Conservation (phyloP, 208 protist species). For the Lotmaria passim region DNA sequence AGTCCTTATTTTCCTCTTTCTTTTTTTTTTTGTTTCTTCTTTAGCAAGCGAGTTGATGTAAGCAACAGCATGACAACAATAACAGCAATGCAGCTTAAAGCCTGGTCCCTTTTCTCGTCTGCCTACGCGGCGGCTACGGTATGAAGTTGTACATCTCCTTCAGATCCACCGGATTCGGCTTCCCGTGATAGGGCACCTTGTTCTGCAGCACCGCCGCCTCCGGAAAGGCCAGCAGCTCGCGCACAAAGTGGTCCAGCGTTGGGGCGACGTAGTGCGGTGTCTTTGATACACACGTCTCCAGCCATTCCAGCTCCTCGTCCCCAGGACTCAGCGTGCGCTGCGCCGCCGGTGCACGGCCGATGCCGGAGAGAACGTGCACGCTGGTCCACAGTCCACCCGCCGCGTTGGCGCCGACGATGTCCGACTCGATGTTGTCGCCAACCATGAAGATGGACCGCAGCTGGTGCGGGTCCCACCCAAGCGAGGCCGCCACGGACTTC, state of each 20-base stretch:
- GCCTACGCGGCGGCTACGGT: background rate
- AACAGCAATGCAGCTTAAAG: too few species aligned
- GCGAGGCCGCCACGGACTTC: slow-evolving; percentile 26
- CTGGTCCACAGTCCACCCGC: slow-evolving; percentile 69
- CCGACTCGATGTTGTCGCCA: slow-evolving; percentile 87
- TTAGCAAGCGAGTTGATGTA: too few species aligned
- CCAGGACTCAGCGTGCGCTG: slow-evolving; percentile 56
- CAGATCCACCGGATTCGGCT: slow-evolving; percentile 82
- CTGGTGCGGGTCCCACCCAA: slow-evolving; percentile 68
- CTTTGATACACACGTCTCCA: slow-evolving; percentile 55
- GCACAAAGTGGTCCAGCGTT: slow-evolving; percentile 89
- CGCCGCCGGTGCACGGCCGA: slow-evolving; percentile 62
- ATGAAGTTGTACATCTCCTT: slow-evolving; percentile 68
- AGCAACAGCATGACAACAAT: too few species aligned
- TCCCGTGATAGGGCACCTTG: slow-evolving; percentile 66
- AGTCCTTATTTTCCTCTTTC: too few species aligned
- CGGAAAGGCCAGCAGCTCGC: slow-evolving; percentile 82
- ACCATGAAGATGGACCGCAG: slow-evolving; percentile 86
- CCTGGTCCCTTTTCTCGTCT: background rate
- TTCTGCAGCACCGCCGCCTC: slow-evolving; percentile 69
- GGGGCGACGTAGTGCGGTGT: slow-evolving; percentile 87
- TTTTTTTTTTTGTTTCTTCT: background rate
- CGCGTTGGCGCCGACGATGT: slow-evolving; percentile 87
- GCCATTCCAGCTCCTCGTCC: slow-evolving; percentile 78
- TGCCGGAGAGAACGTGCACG: slow-evolving; percentile 83